These are phyloP conservation scores for Alternaria ventricosa DNA, from an alignment of 2,329 filamentous ascomycete genomes.

Conservation along the genomic window DNA sequence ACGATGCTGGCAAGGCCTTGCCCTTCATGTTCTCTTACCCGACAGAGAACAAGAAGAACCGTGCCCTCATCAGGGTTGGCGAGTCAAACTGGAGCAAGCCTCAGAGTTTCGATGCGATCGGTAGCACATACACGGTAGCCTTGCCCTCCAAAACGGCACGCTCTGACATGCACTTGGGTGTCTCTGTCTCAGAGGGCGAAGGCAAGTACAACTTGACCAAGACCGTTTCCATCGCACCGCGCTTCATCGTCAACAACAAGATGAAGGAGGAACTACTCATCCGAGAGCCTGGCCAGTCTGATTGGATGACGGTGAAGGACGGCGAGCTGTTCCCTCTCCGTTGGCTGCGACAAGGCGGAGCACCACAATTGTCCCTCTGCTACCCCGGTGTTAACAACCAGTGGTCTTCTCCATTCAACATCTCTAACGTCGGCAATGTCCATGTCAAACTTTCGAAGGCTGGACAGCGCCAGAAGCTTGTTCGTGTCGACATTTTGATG, in stretches of 20 bases:
- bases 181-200: slow-evolving; percentile 87
- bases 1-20: slow-evolving; percentile 73
- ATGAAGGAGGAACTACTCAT: slow-evolving; percentile 87
- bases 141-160: slow-evolving; percentile 73
- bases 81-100: slow-evolving; percentile 96
- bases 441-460: slow-evolving; percentile 93
- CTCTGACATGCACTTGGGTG: slow-evolving; percentile 87
- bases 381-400: slow-evolving; percentile 95
- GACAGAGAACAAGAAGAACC: slow-evolving; percentile 87
- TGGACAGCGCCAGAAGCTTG: slow-evolving; percentile 85
- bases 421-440: slow-evolving; percentile 89
- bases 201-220: slow-evolving; percentile 99
- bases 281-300: slow-evolving; percentile 88
- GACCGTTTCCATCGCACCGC: slow-evolving; percentile 88
- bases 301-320: slow-evolving; percentile 76
- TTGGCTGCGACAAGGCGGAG: slow-evolving; percentile 81
- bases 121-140: slow-evolving; percentile 87
- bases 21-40: slow-evolving; percentile 97
- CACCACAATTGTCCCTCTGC: slow-evolving; percentile 90
- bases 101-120: slow-evolving; percentile 97
- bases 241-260: slow-evolving; percentile 94
- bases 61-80: slow-evolving; percentile 84
- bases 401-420: slow-evolving; percentile 98
- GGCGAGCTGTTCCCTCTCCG: slow-evolving; percentile 86
- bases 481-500: slow-evolving; percentile 88